Evolutionary conservation across 2,329 filamentous ascomycete genomes (phyloP).

Genomic region (Aureobasidium melanogenum): DNA sequence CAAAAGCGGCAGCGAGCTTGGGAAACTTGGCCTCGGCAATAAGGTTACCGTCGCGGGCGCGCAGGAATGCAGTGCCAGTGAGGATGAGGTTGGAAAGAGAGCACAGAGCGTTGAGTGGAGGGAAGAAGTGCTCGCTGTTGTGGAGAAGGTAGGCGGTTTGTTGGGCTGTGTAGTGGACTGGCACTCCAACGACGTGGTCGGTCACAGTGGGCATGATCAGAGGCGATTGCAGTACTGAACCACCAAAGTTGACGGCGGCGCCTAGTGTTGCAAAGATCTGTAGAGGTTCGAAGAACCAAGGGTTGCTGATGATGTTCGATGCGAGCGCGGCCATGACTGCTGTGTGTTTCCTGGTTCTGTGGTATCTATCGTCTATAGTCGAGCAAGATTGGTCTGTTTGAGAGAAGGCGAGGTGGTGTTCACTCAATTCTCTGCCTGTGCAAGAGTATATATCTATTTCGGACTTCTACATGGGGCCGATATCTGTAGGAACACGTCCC

Average conservation of each 20-base stretch:
- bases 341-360: not conserved
- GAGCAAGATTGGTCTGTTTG: not conserved
- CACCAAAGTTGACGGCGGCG: slow-evolving; percentile 25
- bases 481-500: slow-evolving; percentile 4
- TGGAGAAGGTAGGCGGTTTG: slow-evolving; percentile 23
- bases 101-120: slow-evolving; percentile 23
- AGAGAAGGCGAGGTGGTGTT: not conserved
- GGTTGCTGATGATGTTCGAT: not conserved
- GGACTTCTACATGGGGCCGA: slow-evolving; percentile 10
- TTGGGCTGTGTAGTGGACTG: slow-evolving; percentile 21
- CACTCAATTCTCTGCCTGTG: not conserved
- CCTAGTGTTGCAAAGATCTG: slow-evolving; percentile 20
- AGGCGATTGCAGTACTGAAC: slow-evolving; percentile 25
- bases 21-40: slow-evolving; percentile 20
- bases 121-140: slow-evolving; percentile 25
- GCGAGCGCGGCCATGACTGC: slow-evolving; percentile 3
- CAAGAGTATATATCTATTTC: not conserved
- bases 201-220: slow-evolving; percentile 24
- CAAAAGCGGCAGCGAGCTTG: slow-evolving; percentile 17
- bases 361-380: not conserved
- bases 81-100: slow-evolving; percentile 24
- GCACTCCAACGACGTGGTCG: slow-evolving; percentile 17
- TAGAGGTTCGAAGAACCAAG: slow-evolving; percentile 11
- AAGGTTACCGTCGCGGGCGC: slow-evolving; percentile 18
- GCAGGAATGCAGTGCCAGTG: slow-evolving; percentile 20